Percentiles rank a stretch among this genome's conserved stretches.
Conservation (phyloP, 345 rosid genomes). For the Alliaria petiolata region DNA sequence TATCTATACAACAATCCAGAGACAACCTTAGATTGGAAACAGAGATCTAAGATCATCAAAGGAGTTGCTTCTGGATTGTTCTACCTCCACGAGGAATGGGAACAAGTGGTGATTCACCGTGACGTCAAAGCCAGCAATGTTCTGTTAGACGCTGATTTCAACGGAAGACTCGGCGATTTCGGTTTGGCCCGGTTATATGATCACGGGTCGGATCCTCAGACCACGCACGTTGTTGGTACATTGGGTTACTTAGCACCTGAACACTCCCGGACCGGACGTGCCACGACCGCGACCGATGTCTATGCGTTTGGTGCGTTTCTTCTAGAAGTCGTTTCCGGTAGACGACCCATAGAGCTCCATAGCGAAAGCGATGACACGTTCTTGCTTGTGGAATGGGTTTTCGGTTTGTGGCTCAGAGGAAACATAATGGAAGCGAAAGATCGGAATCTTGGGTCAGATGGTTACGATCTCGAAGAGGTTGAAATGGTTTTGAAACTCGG, state of each 20-base stretch:
- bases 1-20: conserved; percentile 43
- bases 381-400: conserved; percentile 49
- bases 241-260: conserved; percentile 70
- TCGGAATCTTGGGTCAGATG: conserved; percentile 33
- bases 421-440: conserved; percentile 41
- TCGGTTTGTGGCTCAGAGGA: conserved; percentile 35
- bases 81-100: conserved; percentile 70
- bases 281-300: conserved; percentile 48
- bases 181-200: conserved; percentile 61
- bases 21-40: conserved; percentile 46
- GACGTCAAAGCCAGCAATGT: conserved; percentile 67
- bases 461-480: conserved; percentile 39
- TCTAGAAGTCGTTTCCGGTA: conserved; percentile 58
- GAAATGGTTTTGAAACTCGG: conserved; percentile 58
- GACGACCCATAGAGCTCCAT: conserved; percentile 42
- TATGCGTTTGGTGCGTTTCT: conserved; percentile 61
- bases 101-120: conserved; percentile 60
- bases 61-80: conserved; percentile 54
- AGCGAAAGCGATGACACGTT: conserved; percentile 18
- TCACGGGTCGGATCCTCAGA: conserved; percentile 56
- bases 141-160: conserved; percentile 48
- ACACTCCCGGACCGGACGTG: conserved; percentile 47
- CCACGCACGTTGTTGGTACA: conserved; percentile 55
- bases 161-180: conserved; percentile 58
- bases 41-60: conserved; percentile 46